Evolutionary conservation across 2,329 filamentous ascomycete species (phyloP).

Genomic region (Thermoascus crustaceus): DNA sequence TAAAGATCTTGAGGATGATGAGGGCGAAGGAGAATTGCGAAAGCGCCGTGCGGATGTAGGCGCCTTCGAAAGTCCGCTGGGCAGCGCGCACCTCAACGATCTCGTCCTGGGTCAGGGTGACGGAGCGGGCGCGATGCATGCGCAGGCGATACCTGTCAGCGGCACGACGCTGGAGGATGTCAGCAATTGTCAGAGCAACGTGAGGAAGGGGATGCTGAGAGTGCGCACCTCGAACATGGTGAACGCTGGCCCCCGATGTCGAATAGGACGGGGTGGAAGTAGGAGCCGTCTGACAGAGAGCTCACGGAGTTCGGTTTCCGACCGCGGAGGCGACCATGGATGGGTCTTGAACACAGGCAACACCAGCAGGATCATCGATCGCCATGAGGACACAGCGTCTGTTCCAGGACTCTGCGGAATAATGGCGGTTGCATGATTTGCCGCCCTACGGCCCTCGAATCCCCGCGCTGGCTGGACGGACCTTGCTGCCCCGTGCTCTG

Average conservation of each 20-base stretch:
- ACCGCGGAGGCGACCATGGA: too few relatives aligned
- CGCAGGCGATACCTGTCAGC: slow-evolving; percentile 70
- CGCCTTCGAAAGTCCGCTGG: slow-evolving; percentile 93
- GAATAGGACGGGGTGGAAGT: too few relatives aligned
- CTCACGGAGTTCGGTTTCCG: too few relatives aligned
- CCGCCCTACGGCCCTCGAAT: neutral
- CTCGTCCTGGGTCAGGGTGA: slow-evolving; percentile 72
- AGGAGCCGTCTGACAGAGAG: too few relatives aligned
- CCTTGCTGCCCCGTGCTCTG: too few relatives aligned
- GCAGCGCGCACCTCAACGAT: slow-evolving; percentile 91
- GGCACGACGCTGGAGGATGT: slow-evolving; percentile 48
- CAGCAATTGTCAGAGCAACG: neutral
- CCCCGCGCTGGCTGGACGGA: neutral
- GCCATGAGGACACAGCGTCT: too few relatives aligned
- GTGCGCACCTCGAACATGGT: slow-evolving; percentile 1
- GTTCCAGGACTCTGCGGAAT: too few relatives aligned
- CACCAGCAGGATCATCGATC: too few relatives aligned
- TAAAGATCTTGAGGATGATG: slow-evolving; percentile 94
- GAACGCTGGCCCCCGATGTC: too few relatives aligned
- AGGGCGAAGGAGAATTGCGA: slow-evolving; percentile 93
- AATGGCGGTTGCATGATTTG: slow-evolving; percentile 1
- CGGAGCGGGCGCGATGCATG: slow-evolving; percentile 73
- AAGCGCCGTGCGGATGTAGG: slow-evolving; percentile 89
- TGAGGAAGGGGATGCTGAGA: too few relatives aligned
- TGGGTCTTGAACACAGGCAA: too few relatives aligned